Conservation (phyloP, 352 stramenopile species). For the Pythium angustatum region DNA sequence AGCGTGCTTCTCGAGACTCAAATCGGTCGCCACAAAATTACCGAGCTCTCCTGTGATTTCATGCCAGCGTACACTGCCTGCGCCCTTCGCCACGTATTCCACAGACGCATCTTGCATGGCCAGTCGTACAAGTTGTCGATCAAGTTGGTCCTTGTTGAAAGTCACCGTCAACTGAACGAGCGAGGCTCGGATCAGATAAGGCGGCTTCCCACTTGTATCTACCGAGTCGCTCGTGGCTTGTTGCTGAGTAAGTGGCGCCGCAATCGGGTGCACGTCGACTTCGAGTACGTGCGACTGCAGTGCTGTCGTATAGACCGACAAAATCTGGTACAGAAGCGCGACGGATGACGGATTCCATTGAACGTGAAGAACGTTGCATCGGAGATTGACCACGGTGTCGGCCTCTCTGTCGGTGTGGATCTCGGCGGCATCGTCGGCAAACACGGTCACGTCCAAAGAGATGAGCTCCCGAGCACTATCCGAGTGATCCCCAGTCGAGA, state of each 20-base stretch:
- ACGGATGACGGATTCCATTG: slow-evolving; percentile 88
- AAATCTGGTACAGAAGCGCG: slow-evolving; percentile 69
- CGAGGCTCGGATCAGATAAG: slow-evolving; percentile 52
- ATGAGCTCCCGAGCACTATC: slow-evolving; percentile 41
- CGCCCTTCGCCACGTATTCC: slow-evolving; percentile 35
- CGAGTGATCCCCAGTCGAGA: slow-evolving; percentile 46
- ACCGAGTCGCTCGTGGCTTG: background rate
- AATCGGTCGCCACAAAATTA: slow-evolving; percentile 74
- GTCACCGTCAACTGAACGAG: slow-evolving; percentile 76
- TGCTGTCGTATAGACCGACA: slow-evolving; percentile 54
- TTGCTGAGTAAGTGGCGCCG: background rate
- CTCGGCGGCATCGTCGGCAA: slow-evolving; percentile 20
- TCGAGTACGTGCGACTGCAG: slow-evolving; percentile 41
- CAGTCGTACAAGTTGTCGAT: slow-evolving; percentile 65
- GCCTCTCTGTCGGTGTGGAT: slow-evolving; percentile 15
- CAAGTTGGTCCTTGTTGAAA: slow-evolving; percentile 80
- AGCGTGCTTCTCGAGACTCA: slow-evolving; percentile 67
- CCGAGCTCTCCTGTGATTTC: slow-evolving; percentile 48
- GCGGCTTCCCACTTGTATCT: slow-evolving; percentile 10
- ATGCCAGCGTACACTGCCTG: slow-evolving; percentile 3
- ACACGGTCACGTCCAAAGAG: slow-evolving; percentile 49
- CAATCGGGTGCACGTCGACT: background rate
- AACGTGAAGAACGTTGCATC: slow-evolving; percentile 72
- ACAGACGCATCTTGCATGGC: slow-evolving; percentile 58
- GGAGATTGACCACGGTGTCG: slow-evolving; percentile 53